These are phyloP conservation scores for Mortierella sp. DNA, from an alignment of 371 early-diverging fungal genomes.

Conservation along the genomic window DNA sequence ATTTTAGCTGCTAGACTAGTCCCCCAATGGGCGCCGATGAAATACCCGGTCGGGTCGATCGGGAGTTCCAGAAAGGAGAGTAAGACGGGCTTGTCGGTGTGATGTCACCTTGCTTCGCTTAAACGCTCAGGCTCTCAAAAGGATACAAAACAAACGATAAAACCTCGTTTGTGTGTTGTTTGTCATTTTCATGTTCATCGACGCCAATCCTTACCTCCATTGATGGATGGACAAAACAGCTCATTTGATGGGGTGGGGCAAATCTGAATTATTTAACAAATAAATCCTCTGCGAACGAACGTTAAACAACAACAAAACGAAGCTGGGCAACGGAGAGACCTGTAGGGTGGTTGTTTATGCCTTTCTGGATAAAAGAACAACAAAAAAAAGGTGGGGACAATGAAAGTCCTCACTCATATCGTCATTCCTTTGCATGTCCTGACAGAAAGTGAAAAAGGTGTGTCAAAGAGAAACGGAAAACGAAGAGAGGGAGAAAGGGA, in stretches of 20 bases:
- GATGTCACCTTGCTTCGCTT: slow-evolving; percentile 9
- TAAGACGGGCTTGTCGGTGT: not conserved
- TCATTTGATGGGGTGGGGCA: no score
- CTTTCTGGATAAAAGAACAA: not conserved
- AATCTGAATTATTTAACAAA: no score
- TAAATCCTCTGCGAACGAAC: no score
- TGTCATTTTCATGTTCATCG: not conserved
- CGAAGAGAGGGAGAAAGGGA: not conserved
- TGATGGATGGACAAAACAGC: no score
- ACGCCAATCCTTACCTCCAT: no score
- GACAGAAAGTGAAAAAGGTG: not conserved
- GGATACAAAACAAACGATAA: no score
- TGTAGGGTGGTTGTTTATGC: no score
- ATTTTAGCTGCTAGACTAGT: not conserved
- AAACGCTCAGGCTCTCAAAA: no score
- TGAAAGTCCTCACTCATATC: not conserved
- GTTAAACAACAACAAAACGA: not conserved
- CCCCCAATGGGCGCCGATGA: not conserved
- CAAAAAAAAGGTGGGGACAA: not conserved
- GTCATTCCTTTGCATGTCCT: not conserved
- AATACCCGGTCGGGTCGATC: slow-evolving; percentile 7
- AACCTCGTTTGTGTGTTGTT: not conserved
- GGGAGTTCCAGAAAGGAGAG: not conserved
- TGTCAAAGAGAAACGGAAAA: not conserved
- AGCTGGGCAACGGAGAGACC: no score